A percentile compares a stretch with the other conserved stretches of the same genome.
These are phyloP conservation scores for Alternaria brassicicola DNA, from an alignment of 2,329 filamentous ascomycete species.

Conservation along the genomic window DNA sequence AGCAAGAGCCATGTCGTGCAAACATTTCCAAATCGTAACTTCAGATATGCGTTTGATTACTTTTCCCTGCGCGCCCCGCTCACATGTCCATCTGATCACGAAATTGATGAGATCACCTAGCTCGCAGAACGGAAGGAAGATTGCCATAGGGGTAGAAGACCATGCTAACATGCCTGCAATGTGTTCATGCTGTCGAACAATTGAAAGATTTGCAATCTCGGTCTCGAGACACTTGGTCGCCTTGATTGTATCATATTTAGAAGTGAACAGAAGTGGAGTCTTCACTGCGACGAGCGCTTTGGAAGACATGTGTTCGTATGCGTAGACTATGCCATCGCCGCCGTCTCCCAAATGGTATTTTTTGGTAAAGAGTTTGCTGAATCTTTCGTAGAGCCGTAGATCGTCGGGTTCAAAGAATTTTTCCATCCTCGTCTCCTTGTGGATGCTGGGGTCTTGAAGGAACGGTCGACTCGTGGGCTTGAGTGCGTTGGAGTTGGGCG, in stretches of 20 bases:
- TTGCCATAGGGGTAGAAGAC: slow-evolving; percentile 4
- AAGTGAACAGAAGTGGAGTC: not conserved
- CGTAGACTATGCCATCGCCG: slow-evolving; percentile 16
- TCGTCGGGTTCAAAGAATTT: not conserved
- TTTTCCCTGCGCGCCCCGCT: slow-evolving; percentile 2
- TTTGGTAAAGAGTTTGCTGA: not conserved
- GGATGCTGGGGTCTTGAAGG: not conserved
- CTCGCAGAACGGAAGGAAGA: slow-evolving; percentile 28
- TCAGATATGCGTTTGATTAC: slow-evolving; percentile 20
- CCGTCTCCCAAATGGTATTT: slow-evolving; percentile 7
- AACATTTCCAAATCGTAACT: slow-evolving; percentile 35
- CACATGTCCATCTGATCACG: not conserved
- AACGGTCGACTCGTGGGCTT: not conserved
- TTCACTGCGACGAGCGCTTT: slow-evolving; percentile 6
- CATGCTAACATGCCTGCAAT: slow-evolving; percentile 19
- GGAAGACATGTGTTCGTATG: not conserved
- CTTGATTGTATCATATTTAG: not conserved
- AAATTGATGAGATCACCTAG: slow-evolving; percentile 25
- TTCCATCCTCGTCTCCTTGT: not conserved
- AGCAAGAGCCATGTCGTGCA: slow-evolving; percentile 30
- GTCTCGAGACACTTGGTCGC: not conserved
- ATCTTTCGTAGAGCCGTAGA: not conserved
- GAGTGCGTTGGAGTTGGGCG: not conserved
- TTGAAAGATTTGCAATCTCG: slow-evolving; percentile 2
- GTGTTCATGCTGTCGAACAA: slow-evolving; percentile 12